Evolutionary conservation across 1,139 yeast species (phyloP).

Genomic region (Yamadazyma buinensis): DNA sequence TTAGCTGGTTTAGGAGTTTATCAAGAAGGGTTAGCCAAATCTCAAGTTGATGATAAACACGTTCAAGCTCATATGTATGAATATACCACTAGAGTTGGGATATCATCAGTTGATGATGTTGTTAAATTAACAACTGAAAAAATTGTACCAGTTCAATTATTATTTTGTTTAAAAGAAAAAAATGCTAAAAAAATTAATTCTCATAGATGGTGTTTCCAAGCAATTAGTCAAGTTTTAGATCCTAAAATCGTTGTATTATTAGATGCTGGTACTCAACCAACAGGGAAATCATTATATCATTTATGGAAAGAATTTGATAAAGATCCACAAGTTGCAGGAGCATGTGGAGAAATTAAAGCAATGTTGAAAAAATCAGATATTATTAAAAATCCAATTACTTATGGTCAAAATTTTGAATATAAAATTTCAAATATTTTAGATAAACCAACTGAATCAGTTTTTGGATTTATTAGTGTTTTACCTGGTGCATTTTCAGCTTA

Average conservation of each 20-base stretch:
- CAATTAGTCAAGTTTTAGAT: slow-evolving; percentile 41
- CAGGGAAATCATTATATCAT: slow-evolving; percentile 43
- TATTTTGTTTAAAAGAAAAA: slow-evolving; percentile 45
- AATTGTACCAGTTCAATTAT: slow-evolving; percentile 45
- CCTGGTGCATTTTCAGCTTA: slow-evolving; percentile 49
- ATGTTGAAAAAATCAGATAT: slow-evolving; percentile 38
- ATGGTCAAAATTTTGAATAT: slow-evolving; percentile 47
- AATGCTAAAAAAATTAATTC: slow-evolving; percentile 48
- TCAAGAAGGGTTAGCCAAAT: slow-evolving; percentile 48
- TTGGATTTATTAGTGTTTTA: slow-evolving; percentile 45
- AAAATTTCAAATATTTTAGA: slow-evolving; percentile 45
- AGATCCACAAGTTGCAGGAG: slow-evolving; percentile 48
- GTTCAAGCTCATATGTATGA: slow-evolving; percentile 48
- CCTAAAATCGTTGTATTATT: slow-evolving; percentile 42
- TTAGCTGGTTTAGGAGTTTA: slow-evolving; percentile 47
- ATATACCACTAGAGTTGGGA: slow-evolving; percentile 47
- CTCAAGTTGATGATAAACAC: slow-evolving; percentile 43
- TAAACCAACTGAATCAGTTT: slow-evolving; percentile 45
- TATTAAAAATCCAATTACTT: slow-evolving; percentile 43
- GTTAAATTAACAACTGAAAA: slow-evolving; percentile 47
- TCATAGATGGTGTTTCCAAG: slow-evolving; percentile 52
- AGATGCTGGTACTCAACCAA: slow-evolving; percentile 49
- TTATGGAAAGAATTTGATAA: slow-evolving; percentile 48
- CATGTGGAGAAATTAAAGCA: slow-evolving; percentile 50
- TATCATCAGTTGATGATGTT: slow-evolving; percentile 43